Evolutionary conservation across 2,329 filamentous ascomycete genomes (phyloP).

Genomic region (Furcasterigmium furcatum): DNA sequence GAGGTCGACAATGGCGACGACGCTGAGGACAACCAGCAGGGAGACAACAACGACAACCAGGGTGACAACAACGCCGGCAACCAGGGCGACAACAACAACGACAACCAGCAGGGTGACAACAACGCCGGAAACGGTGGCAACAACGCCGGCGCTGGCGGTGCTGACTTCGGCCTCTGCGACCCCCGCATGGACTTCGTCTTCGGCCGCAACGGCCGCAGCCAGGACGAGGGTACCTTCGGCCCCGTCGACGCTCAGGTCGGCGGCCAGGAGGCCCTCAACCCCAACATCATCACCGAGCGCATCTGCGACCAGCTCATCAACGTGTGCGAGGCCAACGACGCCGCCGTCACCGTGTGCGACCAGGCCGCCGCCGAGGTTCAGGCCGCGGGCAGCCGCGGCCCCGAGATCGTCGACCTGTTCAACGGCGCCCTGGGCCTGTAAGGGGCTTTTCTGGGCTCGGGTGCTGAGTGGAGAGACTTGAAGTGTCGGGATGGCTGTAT

Average conservation of each 20-base stretch:
- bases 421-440: slow-evolving; percentile 37
- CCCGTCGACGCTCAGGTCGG: slow-evolving; percentile 53
- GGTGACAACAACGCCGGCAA: slow-evolving; percentile 6
- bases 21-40: slow-evolving; percentile 13
- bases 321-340: slow-evolving; percentile 55
- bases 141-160: slow-evolving; percentile 20
- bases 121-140: slow-evolving; percentile 21
- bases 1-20: slow-evolving; percentile 17
- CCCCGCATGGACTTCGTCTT: slow-evolving; percentile 55
- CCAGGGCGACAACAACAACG: slow-evolving; percentile 10
- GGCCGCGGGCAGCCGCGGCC: slow-evolving; percentile 45
- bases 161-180: slow-evolving; percentile 45
- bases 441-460: slow-evolving; percentile 2
- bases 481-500: too few relatives aligned
- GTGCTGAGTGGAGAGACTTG: too few relatives aligned
- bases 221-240: slow-evolving; percentile 55
- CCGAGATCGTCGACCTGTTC: slow-evolving; percentile 44
- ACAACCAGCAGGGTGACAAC: slow-evolving; percentile 21
- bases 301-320: slow-evolving; percentile 60
- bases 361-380: slow-evolving; percentile 46
- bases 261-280: slow-evolving; percentile 57
- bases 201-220: slow-evolving; percentile 45
- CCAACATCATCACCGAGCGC: slow-evolving; percentile 61
- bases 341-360: slow-evolving; percentile 44
- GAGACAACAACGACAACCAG: neutral